A percentile compares a stretch with the other conserved stretches of the same genome.
phyloP scores from a whole-genome alignment of 176 grass and related monocot species.

The Neostapfia colusana region DNA sequence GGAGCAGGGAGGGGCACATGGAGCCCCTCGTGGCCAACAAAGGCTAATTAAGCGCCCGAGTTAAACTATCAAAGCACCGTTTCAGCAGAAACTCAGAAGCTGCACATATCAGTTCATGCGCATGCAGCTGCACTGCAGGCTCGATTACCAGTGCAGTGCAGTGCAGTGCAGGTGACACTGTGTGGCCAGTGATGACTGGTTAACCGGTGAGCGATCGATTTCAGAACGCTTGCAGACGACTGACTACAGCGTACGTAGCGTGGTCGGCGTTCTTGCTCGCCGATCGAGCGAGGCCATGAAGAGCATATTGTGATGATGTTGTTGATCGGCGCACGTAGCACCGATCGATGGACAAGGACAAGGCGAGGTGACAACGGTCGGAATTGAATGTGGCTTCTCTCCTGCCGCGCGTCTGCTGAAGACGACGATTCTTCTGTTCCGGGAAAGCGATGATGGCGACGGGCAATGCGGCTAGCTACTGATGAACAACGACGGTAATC shows the following conservation, averaged over 20 bases:
- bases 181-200: neutral
- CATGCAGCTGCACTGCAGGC: neutral
- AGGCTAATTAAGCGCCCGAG: conserved; percentile 29
- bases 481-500: conserved; percentile 2
- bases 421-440: conserved; percentile 8
- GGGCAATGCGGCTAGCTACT: neutral
- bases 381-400: neutral
- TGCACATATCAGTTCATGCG: conserved; percentile 6
- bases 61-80: conserved; percentile 31
- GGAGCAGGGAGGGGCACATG: conserved; percentile 48
- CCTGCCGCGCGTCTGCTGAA: neutral
- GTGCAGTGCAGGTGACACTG: no score
- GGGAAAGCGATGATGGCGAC: conserved; percentile 9
- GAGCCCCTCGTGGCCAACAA: conserved; percentile 47
- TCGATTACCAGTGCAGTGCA: neutral
- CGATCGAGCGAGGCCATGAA: neutral
- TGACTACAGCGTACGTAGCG: no score
- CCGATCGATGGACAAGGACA: neutral
- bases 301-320: neutral
- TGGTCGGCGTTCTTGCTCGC: neutral
- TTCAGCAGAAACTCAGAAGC: conserved; percentile 7
- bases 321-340: neutral
- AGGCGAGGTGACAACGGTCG: conserved; percentile 8
- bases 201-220: neutral
- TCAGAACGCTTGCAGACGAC: neutral